Conservation (phyloP, 495 filamentous ascomycete genomes). For the Annulohypoxylon moriforme region DNA sequence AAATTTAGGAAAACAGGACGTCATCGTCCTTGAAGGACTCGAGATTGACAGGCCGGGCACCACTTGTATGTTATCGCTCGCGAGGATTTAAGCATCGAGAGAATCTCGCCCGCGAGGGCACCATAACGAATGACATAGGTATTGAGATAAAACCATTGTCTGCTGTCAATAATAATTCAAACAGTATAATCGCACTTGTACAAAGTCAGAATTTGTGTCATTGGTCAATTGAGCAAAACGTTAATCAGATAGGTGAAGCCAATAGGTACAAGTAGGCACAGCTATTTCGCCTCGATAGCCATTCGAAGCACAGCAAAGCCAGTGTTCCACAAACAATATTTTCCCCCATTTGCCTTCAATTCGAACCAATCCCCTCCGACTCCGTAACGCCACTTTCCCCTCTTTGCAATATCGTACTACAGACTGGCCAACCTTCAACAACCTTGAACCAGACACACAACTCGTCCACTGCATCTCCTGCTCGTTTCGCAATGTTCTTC, state of each 20-base stretch:
- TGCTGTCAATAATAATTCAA: conserved; percentile 30
- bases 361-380: neutral
- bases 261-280: neutral
- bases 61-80: conserved; percentile 26
- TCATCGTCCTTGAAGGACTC: conserved; percentile 11
- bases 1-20: conserved; percentile 12
- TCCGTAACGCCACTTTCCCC: neutral
- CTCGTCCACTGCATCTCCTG: neutral
- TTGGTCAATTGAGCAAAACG: neutral
- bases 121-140: conserved; percentile 1
- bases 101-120: conserved; percentile 35
- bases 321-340: neutral
- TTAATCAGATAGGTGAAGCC: neutral
- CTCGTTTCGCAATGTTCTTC: neutral
- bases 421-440: neutral
- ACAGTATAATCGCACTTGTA: neutral
- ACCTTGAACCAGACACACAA: neutral
- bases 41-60: conserved; percentile 22
- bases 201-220: neutral
- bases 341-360: neutral
- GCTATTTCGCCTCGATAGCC: neutral
- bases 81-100: conserved; percentile 19
- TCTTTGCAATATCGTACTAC: neutral
- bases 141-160: conserved; percentile 30
- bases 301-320: neutral